phyloP scores from a whole-genome alignment of 2,329 filamentous ascomycete genomes.

The Microascus cirrosus region DNA sequence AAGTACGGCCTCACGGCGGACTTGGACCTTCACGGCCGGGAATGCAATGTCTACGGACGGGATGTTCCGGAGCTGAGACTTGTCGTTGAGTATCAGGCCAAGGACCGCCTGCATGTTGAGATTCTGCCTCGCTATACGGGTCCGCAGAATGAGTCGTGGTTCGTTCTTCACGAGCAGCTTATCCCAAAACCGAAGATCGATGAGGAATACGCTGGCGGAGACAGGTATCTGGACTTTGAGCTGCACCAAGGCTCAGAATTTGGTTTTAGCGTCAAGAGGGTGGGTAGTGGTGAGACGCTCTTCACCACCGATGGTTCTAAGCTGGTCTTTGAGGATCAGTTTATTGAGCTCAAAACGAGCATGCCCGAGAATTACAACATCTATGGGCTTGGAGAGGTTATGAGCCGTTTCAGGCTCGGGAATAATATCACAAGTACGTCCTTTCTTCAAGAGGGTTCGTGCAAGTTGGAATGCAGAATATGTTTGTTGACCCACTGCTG shows the following conservation, averaged over 20 bases:
- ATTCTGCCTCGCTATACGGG: constrained; percentile 57
- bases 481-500: background rate
- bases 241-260: constrained; percentile 48
- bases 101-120: constrained; percentile 56
- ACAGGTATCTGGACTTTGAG: constrained; percentile 30
- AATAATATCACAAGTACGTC: constrained; percentile 55
- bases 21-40: constrained; percentile 54
- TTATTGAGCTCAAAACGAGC: constrained; percentile 58
- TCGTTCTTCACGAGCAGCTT: constrained; percentile 51
- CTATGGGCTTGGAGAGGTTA: constrained; percentile 64
- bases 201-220: constrained; percentile 58
- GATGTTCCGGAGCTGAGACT: constrained; percentile 59
- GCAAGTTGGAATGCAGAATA: background rate
- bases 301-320: constrained; percentile 55
- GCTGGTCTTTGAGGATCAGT: constrained; percentile 67
- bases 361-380: constrained; percentile 64
- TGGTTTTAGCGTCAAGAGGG: constrained; percentile 56
- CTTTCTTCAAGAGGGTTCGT: background rate
- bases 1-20: constrained; percentile 53
- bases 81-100: constrained; percentile 55
- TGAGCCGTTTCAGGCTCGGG: constrained; percentile 59
- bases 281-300: constrained; percentile 49
- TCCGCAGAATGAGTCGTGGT: constrained; percentile 53
- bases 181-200: constrained; percentile 48
- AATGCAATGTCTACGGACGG: constrained; percentile 69